These are phyloP conservation scores for Saturnispora mendoncae DNA, from an alignment of 805 yeast species.

Conservation along the genomic window DNA sequence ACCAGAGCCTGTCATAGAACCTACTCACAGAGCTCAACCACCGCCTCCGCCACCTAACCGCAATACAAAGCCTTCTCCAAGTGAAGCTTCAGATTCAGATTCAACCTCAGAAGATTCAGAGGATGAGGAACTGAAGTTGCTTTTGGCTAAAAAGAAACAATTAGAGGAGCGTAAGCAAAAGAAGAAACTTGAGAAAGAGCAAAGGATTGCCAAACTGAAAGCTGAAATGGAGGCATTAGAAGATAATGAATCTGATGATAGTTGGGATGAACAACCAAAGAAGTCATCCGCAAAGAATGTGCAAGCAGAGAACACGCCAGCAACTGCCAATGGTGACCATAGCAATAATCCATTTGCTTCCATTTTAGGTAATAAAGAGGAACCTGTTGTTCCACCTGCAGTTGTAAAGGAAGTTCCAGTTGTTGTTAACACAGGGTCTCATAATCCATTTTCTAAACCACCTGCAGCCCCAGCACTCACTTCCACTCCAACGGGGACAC, in stretches of 20 bases:
- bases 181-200: conserved; percentile 49
- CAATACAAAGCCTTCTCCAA: conserved; percentile 4
- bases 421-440: conserved; percentile 16
- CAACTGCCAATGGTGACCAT: conserved; percentile 4
- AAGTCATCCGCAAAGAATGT: conserved; percentile 9
- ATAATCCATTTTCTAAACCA: conserved; percentile 57
- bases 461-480: conserved; percentile 14
- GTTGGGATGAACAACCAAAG: conserved; percentile 14
- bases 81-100: conserved; percentile 10
- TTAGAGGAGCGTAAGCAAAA: conserved; percentile 30
- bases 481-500: conserved; percentile 18
- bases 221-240: conserved; percentile 50
- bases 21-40: neutral
- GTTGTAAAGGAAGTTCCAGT: neutral
- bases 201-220: conserved; percentile 46
- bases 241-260: conserved; percentile 28
- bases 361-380: conserved; percentile 9
- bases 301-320: conserved; percentile 9
- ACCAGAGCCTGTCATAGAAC: conserved; percentile 11
- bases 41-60: conserved; percentile 19
- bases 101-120: conserved; percentile 33
- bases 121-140: conserved; percentile 36
- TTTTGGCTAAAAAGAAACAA: conserved; percentile 40
- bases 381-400: conserved; percentile 6
- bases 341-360: conserved; percentile 17